Evolutionary conservation across 2,329 filamentous ascomycete genomes (phyloP), one percentile per base, ranked within the genome.

Genomic region (Exophiala sp.): DNA sequence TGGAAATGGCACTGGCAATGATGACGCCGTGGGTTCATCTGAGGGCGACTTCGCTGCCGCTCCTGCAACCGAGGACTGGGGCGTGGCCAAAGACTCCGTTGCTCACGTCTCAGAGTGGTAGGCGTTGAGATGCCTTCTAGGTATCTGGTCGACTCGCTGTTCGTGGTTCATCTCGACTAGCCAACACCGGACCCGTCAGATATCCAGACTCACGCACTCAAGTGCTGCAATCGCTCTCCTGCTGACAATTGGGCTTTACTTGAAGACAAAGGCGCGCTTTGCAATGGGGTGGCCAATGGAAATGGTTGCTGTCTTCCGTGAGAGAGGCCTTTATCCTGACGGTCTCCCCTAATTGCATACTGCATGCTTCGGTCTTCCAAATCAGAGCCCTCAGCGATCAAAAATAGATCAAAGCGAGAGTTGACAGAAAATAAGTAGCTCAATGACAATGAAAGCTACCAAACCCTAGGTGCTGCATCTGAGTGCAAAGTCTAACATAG

Each of bases 81-180:
- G 50, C 32, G 35, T 35, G 27, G 48, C 46, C 27, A 29, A 44
- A 14, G 55, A 40, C 22, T 38, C 43, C 18, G 46, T 43, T 40
- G 39, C 46, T 11, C 21, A 24, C 38, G 41, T 47, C 10, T 35
- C 7, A 18, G 46, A 14, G 21, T 56, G 42, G 52, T 47, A 47
- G 14, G 21, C 49, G 14, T 37, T 19, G 34, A 18, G 34, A 18
- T 37, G 34, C 5, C 6, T 19, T 19, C 5, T 2, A 8, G 16
- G 34, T 37, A 1, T 3, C n/a, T 19, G 14, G 14, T 37, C 34
- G 16, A 19, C 34, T n/a, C n/a, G n/a, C n/a, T n/a, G n/a, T n/a
- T n/a, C n/a, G n/a, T n/a, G n/a, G n/a, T n/a, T n/a, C n/a, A n/a
- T n/a, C n/a, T n/a, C n/a, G n/a, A n/a, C n/a, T n/a, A 5, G 16